phyloP scores from a whole-genome alignment of 257 asterid species.

The Vinca minor region DNA sequence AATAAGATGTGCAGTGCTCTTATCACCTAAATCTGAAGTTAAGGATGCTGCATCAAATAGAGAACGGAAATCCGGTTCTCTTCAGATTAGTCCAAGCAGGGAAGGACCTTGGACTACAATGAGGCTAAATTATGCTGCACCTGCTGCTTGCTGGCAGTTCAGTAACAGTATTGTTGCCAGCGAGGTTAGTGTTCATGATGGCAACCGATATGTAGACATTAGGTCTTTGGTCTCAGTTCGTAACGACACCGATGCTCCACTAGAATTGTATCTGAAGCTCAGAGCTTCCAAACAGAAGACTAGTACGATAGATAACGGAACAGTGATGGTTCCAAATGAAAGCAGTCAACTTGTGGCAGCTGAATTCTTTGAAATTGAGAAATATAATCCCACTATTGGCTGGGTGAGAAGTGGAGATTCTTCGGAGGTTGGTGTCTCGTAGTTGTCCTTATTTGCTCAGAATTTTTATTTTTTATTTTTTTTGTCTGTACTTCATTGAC shows the following conservation, averaged over 20 bases:
- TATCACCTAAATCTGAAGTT: slow-evolving; percentile 42
- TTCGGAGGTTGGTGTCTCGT: slow-evolving; percentile 38
- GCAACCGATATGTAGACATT: slow-evolving; percentile 62
- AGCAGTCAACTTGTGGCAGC: slow-evolving; percentile 37
- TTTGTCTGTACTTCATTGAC: background rate
- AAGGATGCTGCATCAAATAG: slow-evolving; percentile 29
- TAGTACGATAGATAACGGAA: slow-evolving; percentile 23
- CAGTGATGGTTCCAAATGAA: slow-evolving; percentile 22
- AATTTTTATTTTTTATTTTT: background rate
- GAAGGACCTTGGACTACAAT: slow-evolving; percentile 93
- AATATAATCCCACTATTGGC: slow-evolving; percentile 41
- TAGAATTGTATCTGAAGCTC: slow-evolving; percentile 62
- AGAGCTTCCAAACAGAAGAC: slow-evolving; percentile 32
- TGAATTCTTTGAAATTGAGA: slow-evolving; percentile 73
- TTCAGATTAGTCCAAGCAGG: slow-evolving; percentile 75
- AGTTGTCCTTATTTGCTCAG: background rate
- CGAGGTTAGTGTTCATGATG: slow-evolving; percentile 73
- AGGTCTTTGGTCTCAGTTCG: slow-evolving; percentile 85
- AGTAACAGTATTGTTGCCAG: slow-evolving; percentile 80
- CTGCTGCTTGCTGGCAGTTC: slow-evolving; percentile 86
- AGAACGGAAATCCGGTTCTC: slow-evolving; percentile 44
- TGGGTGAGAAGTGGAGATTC: slow-evolving; percentile 51
- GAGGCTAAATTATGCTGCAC: slow-evolving; percentile 84
- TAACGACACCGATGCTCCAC: slow-evolving; percentile 56
- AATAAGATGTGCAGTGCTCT: slow-evolving; percentile 54